Evolutionary conservation across 176 grass and related monocot genomes (phyloP).

Genomic region (Phyllostachys edulis): DNA sequence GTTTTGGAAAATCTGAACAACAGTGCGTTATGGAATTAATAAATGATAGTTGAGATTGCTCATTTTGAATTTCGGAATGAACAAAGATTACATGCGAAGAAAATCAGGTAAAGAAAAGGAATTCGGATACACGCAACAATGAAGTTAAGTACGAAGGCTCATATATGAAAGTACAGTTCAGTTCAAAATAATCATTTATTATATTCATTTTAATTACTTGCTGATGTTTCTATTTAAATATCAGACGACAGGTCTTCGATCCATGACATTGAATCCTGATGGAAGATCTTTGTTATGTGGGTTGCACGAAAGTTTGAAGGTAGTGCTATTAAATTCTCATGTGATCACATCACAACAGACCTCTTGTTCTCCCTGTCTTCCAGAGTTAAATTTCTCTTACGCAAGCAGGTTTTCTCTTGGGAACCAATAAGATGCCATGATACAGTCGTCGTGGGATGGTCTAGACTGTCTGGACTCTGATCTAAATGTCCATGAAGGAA

Average conservation of each 20-base stretch:
- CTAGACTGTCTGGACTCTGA: no score
- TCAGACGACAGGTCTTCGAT: no score
- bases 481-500: constrained; percentile 93
- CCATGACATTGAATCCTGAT: no score
- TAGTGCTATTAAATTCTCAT: constrained; percentile 37
- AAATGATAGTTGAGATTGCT: not conserved
- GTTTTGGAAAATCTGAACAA: not conserved
- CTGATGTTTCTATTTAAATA: no score
- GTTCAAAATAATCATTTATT: not conserved
- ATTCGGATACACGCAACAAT: no score
- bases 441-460: constrained; percentile 96
- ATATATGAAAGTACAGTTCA: constrained; percentile 1
- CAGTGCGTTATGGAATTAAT: not conserved
- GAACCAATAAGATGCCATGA: constrained; percentile 94
- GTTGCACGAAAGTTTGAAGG: constrained; percentile 94
- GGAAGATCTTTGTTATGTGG: constrained; percentile 89
- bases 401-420: constrained; percentile 86
- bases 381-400: constrained; percentile 31
- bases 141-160: not conserved
- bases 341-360: not conserved
- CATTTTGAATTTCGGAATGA: not conserved
- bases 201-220: constrained; percentile 15
- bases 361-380: constrained; percentile 22
- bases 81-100: not conserved
- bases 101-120: not conserved